Conservation (phyloP, 1,139 yeast genomes). For the Hansenula lynferdii region DNA sequence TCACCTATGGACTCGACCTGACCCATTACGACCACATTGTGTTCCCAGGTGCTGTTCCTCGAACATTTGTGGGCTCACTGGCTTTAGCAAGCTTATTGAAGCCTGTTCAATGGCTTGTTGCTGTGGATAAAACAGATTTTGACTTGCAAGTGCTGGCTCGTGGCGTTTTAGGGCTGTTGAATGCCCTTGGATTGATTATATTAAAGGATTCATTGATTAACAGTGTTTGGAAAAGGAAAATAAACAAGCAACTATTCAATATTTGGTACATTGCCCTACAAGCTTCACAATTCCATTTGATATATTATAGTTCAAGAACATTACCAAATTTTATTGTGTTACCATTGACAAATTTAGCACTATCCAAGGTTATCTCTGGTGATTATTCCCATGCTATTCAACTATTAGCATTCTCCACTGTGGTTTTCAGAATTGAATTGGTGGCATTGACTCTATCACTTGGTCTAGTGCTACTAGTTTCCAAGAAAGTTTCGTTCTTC, state of each 20-base stretch:
- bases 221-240: conserved; percentile 15
- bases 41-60: conserved; percentile 89
- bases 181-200: conserved; percentile 32
- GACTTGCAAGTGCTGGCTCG: conserved; percentile 48
- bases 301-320: conserved; percentile 74
- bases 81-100: conserved; percentile 41
- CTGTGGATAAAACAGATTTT: conserved; percentile 28
- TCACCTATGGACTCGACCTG: conserved; percentile 54
- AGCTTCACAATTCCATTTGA: conserved; percentile 70
- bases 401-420: conserved; percentile 57
- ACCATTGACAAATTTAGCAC: conserved; percentile 61
- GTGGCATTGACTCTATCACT: conserved; percentile 53
- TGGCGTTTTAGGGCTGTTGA: conserved; percentile 47
- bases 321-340: conserved; percentile 84
- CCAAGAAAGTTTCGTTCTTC: conserved; percentile 40
- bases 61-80: conserved; percentile 78
- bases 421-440: conserved; percentile 71
- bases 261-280: conserved; percentile 58
- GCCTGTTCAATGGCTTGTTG: conserved; percentile 24
- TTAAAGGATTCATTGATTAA: conserved; percentile 27
- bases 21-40: conserved; percentile 62
- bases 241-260: conserved; percentile 30
- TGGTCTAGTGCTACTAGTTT: conserved; percentile 33
- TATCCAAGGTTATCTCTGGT: conserved; percentile 48
- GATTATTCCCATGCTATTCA: conserved; percentile 46